phyloP scores from a whole-genome alignment of 306 rosid species.

The Prinsepia uniflora region DNA sequence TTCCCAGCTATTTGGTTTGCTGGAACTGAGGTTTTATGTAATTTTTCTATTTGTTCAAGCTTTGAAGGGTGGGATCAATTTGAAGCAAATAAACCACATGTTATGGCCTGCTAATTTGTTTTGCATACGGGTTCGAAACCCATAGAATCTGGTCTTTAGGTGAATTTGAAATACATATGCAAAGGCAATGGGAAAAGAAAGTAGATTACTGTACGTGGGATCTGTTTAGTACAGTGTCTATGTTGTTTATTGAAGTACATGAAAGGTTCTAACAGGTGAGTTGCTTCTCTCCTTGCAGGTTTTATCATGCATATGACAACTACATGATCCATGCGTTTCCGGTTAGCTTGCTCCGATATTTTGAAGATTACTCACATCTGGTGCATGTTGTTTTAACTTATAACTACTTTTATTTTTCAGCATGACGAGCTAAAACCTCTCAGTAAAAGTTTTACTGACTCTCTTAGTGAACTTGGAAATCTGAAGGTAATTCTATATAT shows the following conservation, averaged over 20 bases:
- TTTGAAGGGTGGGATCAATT: background rate
- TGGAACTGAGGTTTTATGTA: background rate
- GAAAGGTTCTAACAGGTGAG: background rate
- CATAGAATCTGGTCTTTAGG: background rate
- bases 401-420: constrained; percentile 41
- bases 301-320: constrained; percentile 93
- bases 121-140: background rate
- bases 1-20: background rate
- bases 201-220: background rate
- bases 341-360: constrained; percentile 45
- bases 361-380: constrained; percentile 11
- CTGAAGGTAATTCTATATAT: constrained; percentile 48
- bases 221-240: background rate
- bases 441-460: constrained; percentile 72
- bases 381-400: constrained; percentile 6
- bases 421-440: constrained; percentile 96
- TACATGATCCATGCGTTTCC: constrained; percentile 91
- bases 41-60: background rate
- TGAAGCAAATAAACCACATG: background rate
- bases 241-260: background rate
- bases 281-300: constrained; percentile 46
- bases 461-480: constrained; percentile 92
- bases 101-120: background rate
- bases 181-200: background rate
- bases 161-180: background rate